Base-by-base conservation (phyloP, 768 basidiomycete species). In the Psilocybe cyanescens region DNA sequence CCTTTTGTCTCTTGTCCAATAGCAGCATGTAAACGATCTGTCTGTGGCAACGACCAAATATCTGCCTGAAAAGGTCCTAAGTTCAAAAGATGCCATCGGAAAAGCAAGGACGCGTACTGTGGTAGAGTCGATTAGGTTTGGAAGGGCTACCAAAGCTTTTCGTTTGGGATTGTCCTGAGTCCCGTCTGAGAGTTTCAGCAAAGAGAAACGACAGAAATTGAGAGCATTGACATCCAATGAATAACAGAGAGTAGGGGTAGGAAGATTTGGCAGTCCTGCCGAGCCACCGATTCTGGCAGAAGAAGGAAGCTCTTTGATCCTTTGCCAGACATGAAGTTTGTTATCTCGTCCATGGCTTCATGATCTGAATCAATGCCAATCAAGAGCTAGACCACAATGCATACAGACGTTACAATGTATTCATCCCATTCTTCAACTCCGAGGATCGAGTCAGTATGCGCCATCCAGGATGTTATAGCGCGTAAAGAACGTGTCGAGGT, bases 161-260 rank as follows among this genome's bases (percentile, higher is more conserved):
- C n/a, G 41, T 44, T 44, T 62, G 65, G 67, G 49, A 14, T 24
- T 35, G 44, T 59, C 52, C 19, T 24, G 61, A 7, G 59, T 49
- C 35, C 30, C 60, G 49, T 54, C 65, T 46, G 47, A 24, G 39
- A 62, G 56, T 33, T 41, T 67, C 33, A 91, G 71, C 2, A 98
- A 77, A 6, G 92, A 90, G 74, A 97, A 95, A 2, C 90, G 86
- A 74, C 97, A 99, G 72, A 91, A 98, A 70, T 97, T 97, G 58
- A 99, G 81, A 1, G 97, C 89, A 70, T 99, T 99, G 61, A 96
- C 88, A 68, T 95, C 92, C 72, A 99, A 76, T 0, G 91, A 90
- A 67, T 88, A 90, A 9, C 75, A 71, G 3, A 92, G 72, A 6
- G 70, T 61, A 3, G 91, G 91, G 0, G 74, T 74, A 1, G 82